Conservation (phyloP, 2,329 filamentous ascomycete species). For the Ophiostoma perfectum region DNA sequence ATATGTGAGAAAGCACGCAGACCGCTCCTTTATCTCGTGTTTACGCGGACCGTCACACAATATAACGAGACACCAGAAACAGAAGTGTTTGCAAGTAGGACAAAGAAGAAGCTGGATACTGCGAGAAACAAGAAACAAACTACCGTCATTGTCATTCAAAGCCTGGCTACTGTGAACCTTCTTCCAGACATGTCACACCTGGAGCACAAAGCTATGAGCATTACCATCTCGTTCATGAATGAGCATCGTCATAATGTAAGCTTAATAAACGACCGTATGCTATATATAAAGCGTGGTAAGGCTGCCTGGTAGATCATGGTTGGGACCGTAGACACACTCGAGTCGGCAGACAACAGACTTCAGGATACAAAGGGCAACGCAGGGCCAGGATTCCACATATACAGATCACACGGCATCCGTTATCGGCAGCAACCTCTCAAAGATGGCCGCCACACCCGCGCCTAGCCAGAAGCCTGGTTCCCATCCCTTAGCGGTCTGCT, state of each 20-base stretch:
- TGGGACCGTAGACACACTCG: too few species aligned
- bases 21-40: too few species aligned
- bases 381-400: too few species aligned
- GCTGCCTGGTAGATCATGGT: neutral
- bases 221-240: too few species aligned
- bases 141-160: neutral
- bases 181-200: neutral
- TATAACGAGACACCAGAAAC: too few species aligned
- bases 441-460: neutral
- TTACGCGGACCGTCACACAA: too few species aligned
- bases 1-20: too few species aligned
- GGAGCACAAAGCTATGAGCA: too few species aligned
- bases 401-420: too few species aligned
- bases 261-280: neutral
- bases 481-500: neutral
- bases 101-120: neutral
- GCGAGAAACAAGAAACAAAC: neutral
- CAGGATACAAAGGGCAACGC: too few species aligned
- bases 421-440: neutral
- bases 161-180: neutral
- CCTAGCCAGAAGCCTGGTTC: too few species aligned
- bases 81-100: neutral
- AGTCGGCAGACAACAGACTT: too few species aligned
- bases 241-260: neutral
- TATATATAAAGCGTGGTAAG: neutral